Evolutionary conservation across 2,329 filamentous ascomycete genomes (phyloP), one percentile per base, ranked within the genome.

Genomic region (Chaetomiaceae sp.): DNA sequence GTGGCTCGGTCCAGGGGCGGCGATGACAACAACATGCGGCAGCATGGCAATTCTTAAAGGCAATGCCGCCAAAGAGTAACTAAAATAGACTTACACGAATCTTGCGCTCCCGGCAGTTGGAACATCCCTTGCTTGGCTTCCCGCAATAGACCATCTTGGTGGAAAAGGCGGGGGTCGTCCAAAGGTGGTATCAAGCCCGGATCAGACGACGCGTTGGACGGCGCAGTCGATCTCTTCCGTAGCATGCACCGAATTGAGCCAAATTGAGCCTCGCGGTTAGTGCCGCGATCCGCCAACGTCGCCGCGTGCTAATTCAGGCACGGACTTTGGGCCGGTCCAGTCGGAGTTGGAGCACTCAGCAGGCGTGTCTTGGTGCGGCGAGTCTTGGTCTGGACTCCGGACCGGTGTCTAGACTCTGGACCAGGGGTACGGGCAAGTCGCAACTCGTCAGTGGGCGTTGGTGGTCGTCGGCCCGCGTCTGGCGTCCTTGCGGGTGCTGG

Each of bases 101-200:
- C 64, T 80, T 81, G 58, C 76, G 73, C 60, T 75, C 72, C 55
- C 77, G 72, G 58, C 77, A 81, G 56, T 69, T 75, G 56, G 74
- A 77, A 63, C 77, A 81, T 35, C 76, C 76, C 60, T 76, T 77
- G 33, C 76, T 79, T 38, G 77, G 77, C 58, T 78, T 79, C 5
- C 77, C 77, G 57, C 77, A 79, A 59, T 78, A 81, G 5, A 80
- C 77, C 77, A 81, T 80, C 49, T 45, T 61, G 34, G 14, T 10
- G n/a, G 38, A 23, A 25, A 25, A 21, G 23, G 34, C 19, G 30
- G 16, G 41, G 30, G 9, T n/a, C n/a, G n/a, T n/a, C 27, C 49
- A 43, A 44, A 40, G 9, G 17, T 16, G 39, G 46, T 44, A 46
- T 38, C 35, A 41, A 43, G 21, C 30, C 53, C 48, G 35, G 30